Base-by-base conservation (phyloP, 108 stramenopile genomes). In the Skeletonema menzelii region DNA sequence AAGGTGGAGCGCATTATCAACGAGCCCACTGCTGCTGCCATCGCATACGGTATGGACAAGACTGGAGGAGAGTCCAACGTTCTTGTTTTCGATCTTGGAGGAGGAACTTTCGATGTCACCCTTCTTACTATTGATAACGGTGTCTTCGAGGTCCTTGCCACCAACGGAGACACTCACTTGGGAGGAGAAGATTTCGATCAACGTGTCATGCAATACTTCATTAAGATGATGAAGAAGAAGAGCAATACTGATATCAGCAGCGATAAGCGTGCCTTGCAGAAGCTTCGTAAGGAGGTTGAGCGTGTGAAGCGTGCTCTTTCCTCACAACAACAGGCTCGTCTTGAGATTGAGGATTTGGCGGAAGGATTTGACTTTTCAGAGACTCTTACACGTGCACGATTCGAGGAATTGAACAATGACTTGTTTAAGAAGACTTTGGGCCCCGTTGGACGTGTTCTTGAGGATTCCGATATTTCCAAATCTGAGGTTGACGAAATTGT, bases 1-100 rank as follows among this genome's bases (percentile, higher is more conserved):
- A 88, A 86, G 71, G 94, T 98, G 28, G 87, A 95, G 70, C 94
- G 98, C 63, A 96, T 98, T 75, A 97, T 98, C 92, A 98, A 99
- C 86, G 98, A 99, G 85, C 97, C 98, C 37, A 97, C 97, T 30
- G 97, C 97, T 32, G 98, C 98, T 22, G 97, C 97, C 75, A 96
- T 99, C 68, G 97, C 98, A 27, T 98, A 98, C 79, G 98, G 97
- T 55, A 87, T 98, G 79, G 95, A 97, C 84, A 97, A 94, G 88
- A 91, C 79, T 30, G 96, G 85, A 68, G 88, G 82, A 62, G 96
- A 98, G 79, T 68, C 73, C 35, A 97, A 93, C 70, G 92, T 99
- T 15, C 92, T 99, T 56, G 96, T 99, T 37, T 99, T 96, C 84
- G 98, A 99, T 71, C 87, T 99, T 58, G 98, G 98, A 19, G 98